Evolutionary conservation across 495 filamentous ascomycete genomes (phyloP).

Genomic region (Geopyxis carbonaria): DNA sequence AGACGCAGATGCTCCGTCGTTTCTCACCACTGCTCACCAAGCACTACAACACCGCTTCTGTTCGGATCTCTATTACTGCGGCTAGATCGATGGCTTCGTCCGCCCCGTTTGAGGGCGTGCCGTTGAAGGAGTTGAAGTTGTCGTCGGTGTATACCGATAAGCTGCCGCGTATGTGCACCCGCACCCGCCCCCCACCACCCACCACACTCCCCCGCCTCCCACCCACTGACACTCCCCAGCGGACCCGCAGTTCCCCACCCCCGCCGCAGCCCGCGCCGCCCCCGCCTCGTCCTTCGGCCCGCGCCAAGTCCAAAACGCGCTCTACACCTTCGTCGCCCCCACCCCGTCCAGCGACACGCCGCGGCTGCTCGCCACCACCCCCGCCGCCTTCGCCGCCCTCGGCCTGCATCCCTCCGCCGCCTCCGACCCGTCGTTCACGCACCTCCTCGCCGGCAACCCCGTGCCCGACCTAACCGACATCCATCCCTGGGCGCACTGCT

Average conservation of each 20-base stretch:
- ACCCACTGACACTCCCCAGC: conserved; percentile 51
- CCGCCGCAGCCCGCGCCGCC: conserved; percentile 59
- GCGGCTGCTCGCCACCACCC: conserved; percentile 64
- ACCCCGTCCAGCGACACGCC: conserved; percentile 43
- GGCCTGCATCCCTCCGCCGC: conserved; percentile 51
- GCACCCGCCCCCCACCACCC: background rate
- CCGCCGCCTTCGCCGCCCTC: conserved; percentile 58
- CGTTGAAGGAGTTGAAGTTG: too few species aligned
- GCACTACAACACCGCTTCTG: too few species aligned
- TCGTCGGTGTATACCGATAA: too few species aligned
- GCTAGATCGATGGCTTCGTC: too few species aligned
- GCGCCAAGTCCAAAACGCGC: conserved; percentile 63
- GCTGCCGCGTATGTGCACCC: conserved; percentile 17
- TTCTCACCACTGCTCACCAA: too few species aligned
- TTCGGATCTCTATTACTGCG: too few species aligned
- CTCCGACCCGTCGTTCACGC: conserved; percentile 54
- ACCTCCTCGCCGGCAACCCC: conserved; percentile 63
- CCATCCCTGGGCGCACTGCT: conserved; percentile 97
- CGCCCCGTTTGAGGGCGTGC: too few species aligned
- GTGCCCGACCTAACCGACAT: conserved; percentile 36
- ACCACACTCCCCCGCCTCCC: too few species aligned
- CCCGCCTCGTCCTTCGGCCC: conserved; percentile 60
- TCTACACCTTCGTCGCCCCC: conserved; percentile 83
- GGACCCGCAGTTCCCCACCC: conserved; percentile 65
- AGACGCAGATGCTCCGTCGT: too few species aligned